Evolutionary conservation across 129 eudicot genomes (phyloP).

Genomic region (Kitagawia praeruptora): DNA sequence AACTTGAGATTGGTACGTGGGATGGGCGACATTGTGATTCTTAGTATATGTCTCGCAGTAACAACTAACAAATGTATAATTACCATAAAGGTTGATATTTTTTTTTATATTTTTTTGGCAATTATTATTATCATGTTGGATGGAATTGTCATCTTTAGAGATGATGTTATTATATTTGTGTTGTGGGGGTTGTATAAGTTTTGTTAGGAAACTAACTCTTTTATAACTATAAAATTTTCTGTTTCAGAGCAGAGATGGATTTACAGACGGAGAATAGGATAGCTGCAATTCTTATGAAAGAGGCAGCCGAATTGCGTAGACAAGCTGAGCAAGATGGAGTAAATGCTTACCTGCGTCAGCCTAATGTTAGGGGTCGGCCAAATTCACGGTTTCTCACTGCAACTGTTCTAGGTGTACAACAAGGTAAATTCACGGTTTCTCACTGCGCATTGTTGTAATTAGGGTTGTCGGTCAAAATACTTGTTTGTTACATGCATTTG

Average conservation of each 20-base stretch:
- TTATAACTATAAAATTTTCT: neutral
- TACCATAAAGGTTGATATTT: no score
- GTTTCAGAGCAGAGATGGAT: conserved; percentile 44
- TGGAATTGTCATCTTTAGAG: neutral
- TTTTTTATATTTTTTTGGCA: no score
- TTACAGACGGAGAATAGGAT: conserved; percentile 84
- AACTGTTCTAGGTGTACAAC: conserved; percentile 90
- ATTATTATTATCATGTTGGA: neutral
- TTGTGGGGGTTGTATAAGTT: no score
- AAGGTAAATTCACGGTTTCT: conserved; percentile 32
- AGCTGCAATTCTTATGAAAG: conserved; percentile 83
- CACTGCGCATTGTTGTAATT: neutral
- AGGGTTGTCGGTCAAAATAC: neutral
- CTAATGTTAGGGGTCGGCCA: conserved; percentile 73
- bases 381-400: conserved; percentile 93
- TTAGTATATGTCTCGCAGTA: neutral
- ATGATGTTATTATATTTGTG: no score
- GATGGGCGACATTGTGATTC: neutral
- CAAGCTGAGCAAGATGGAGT: conserved; percentile 75
- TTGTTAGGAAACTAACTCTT: neutral
- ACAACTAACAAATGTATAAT: no score
- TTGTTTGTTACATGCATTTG: neutral
- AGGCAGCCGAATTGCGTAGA: conserved; percentile 81
- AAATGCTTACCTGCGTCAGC: conserved; percentile 63
- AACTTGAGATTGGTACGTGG: neutral